Base-by-base conservation (phyloP, 106 monocot species). In the Triglochin maritima region DNA sequence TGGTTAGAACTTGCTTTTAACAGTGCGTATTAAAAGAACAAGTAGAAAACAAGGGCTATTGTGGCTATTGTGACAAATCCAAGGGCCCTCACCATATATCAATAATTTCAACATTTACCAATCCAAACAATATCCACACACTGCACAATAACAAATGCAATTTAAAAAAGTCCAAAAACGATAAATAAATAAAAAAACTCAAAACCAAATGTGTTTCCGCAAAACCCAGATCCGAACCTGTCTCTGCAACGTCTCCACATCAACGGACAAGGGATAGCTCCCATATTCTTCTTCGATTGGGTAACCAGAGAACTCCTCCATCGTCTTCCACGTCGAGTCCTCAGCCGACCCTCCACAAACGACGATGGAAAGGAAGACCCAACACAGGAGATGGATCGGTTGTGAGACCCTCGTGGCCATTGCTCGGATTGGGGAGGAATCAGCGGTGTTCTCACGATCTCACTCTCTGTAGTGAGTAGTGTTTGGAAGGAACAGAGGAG, bases 281-380 rank as follows among this genome's bases (percentile, higher is more conserved):
- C 74, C 63, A 43, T 56, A 9, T 49, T 57, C 59, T 0, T 59
- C 44, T 47, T 69, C 72, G 2, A 45, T 65, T 4, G 76, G 81
- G 72, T 77, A 88, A 7, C 81, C 88, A 7, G 88, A 76, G 80
- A 88, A 88, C 41, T 78, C 77, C 79, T 85, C 88, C 82, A 85
- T 88, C 56, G 82, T 88, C 59, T 65, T 77, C 77, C 48, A 65
- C 56, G 72, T 75, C 3, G 72, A 66, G 62, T 87, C 87, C 42
- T 75, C 70, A 61, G 57, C 44, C 4, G 2, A 10, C 12, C 56
- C 56, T 47, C 14, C 64, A 13, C 16, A 6, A 56, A 11, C 0
- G 2, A 54, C 4, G 54, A 62, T 4, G 62, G 44, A 7, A 5
- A 43, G 4, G 42, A 56, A 45, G 44, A 57, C 54, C 54, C 54